Conservation (phyloP, 805 yeast species). For the Wickerhamomyces rabaulensis region DNA sequence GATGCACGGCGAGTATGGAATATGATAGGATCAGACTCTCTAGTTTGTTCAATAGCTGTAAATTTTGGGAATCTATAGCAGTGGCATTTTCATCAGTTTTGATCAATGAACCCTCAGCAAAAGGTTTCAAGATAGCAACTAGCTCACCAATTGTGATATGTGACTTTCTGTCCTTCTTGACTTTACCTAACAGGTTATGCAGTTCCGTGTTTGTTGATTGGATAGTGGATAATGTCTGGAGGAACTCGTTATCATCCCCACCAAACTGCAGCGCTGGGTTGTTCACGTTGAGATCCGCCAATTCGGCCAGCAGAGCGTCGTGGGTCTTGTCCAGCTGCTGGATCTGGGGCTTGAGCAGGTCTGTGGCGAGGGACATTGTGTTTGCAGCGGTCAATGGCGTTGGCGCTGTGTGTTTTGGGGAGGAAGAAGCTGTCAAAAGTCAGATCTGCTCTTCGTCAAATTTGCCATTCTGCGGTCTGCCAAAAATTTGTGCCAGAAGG, state of each 20-base stretch:
- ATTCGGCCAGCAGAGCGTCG: neutral
- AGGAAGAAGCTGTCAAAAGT: too few species aligned
- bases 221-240: neutral
- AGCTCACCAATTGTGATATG: neutral
- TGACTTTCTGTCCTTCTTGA: neutral
- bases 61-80: conserved; percentile 6
- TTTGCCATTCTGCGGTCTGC: too few species aligned
- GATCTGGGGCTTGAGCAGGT: neutral
- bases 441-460: too few species aligned
- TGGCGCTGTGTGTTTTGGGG: too few species aligned
- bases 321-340: neutral
- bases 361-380: neutral
- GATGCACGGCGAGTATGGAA: conserved; percentile 29
- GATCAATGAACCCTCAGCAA: conserved; percentile 5
- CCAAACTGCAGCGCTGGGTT: neutral
- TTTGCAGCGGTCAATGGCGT: neutral
- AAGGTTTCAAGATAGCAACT: conserved; percentile 3
- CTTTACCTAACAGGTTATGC: neutral
- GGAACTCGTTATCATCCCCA: neutral
- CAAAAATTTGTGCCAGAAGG: too few species aligned
- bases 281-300: neutral
- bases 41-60: conserved; percentile 12
- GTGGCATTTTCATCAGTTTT: neutral
- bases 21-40: conserved; percentile 28
- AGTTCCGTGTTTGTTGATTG: neutral